phyloP scores from a whole-genome alignment of 345 rosid species.

The Barbarea vulgaris region DNA sequence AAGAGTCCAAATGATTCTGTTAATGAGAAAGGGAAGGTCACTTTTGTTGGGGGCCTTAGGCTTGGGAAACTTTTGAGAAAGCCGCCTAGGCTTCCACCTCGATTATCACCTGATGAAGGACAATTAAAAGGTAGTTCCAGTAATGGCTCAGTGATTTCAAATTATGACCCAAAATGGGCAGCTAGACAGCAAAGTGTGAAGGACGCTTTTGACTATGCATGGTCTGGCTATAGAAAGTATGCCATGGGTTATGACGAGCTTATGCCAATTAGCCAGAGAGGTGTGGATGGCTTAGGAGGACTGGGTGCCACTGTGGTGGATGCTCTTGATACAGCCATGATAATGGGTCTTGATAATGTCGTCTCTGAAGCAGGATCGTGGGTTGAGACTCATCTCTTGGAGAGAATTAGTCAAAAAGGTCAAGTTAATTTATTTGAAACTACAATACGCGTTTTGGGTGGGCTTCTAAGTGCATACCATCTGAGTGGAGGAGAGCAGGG shows the following conservation, averaged over 20 bases:
- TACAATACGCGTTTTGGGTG: slow-evolving; percentile 95
- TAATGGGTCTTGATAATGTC: slow-evolving; percentile 80
- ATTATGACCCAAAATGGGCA: slow-evolving; percentile 57
- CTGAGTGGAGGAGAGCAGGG: slow-evolving; percentile 79
- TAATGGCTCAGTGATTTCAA: slow-evolving; percentile 29
- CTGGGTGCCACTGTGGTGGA: slow-evolving; percentile 96
- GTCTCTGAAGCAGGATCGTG: slow-evolving; percentile 88
- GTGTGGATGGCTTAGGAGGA: slow-evolving; percentile 92
- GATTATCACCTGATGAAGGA: slow-evolving; percentile 75
- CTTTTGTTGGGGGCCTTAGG: slow-evolving; percentile 44
- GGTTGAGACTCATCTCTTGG: slow-evolving; percentile 77
- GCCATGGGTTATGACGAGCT: slow-evolving; percentile 97
- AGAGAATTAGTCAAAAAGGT: slow-evolving; percentile 80
- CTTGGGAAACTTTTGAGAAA: slow-evolving; percentile 68
- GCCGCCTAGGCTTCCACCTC: slow-evolving; percentile 92
- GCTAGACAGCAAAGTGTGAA: slow-evolving; percentile 72
- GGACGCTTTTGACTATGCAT: slow-evolving; percentile 85
- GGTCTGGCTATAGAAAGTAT: slow-evolving; percentile 88
- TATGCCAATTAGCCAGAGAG: slow-evolving; percentile 73
- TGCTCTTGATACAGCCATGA: slow-evolving; percentile 98
- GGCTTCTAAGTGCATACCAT: slow-evolving; percentile 97
- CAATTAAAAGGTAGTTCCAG: slow-evolving; percentile 28
- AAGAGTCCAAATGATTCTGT: slow-evolving; percentile 44
- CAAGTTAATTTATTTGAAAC: slow-evolving; percentile 98
- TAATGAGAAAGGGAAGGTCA: slow-evolving; percentile 41